Base-by-base conservation (phyloP, 2,329 filamentous ascomycete genomes). In the Aspergillus pseudonomiae region DNA sequence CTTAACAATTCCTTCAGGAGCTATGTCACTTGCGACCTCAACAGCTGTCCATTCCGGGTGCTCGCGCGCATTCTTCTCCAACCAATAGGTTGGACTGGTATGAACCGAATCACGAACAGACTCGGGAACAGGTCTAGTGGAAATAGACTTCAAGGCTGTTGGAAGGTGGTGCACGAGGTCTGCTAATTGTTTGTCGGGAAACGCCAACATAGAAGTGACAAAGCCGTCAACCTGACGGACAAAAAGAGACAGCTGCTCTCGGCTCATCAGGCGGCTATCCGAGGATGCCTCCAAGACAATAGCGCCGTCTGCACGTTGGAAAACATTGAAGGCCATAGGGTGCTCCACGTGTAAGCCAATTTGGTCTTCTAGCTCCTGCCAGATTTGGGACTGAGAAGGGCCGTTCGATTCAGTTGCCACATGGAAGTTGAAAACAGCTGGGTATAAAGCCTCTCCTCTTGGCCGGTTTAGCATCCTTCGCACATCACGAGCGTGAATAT, bases 321-420 rank as follows among this genome's bases (percentile, higher is more conserved):
- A 77, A 0, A 78, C 71, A 50, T 81, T 80, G 55, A 81, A 68
- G 3, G 79, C 79, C 65, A 81, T 71, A 0, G 78, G 71, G 63
- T 81, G 79, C 57, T 81, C 79, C 6, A 81, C 79, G 39, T 74
- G 72, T 16, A 81, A 70, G 1, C 73, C 71, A 28, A 79, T 66
- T 6, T 72, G 66, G 63, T 77, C 72, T 16, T 74, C 73, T 4
- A 71, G 53, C 54, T 74, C 70, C 3, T 54, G 63, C 71, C 77
- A 80, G 1, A 75, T 53, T 7, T 54, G 26, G 1, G 65, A 21
- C 19, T 58, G 52, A 21, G 55, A 14, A 16, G 48, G n/a, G 6
- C 57, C 45, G 4, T 61, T 36, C 6, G 64, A 21, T 6, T 57
- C 61, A 24, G 55, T 45, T 3, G 54, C 56, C 10, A 66, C 69